phyloP scores from a whole-genome alignment of 169 alveolate species.

The Eimeria sp. region DNA sequence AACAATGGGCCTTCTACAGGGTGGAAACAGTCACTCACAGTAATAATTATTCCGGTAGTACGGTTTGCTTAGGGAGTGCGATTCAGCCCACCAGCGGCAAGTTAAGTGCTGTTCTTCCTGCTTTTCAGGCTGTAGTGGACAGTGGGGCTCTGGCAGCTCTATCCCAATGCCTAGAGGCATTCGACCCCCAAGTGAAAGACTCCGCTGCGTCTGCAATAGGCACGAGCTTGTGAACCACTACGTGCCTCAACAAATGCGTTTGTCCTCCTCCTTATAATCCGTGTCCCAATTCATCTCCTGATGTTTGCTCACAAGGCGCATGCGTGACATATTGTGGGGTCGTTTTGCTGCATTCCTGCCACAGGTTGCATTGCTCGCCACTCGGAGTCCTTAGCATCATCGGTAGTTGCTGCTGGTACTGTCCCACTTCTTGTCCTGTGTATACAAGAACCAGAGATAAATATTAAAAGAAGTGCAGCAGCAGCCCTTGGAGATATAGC shows the following conservation, averaged over 20 bases:
- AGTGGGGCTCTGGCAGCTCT: conserved; percentile 96
- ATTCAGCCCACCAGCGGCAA: no score
- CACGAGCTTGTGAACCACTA: conserved; percentile 28
- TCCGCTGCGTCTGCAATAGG: conserved; percentile 94
- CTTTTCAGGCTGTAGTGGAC: conserved; percentile 93
- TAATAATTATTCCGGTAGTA: no score
- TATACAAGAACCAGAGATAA: conserved; percentile 95
- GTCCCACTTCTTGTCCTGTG: conserved; percentile 96
- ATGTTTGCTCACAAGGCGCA: neutral
- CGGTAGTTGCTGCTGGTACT: conserved; percentile 97
- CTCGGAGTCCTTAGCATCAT: conserved; percentile 94
- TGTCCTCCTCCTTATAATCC: neutral
- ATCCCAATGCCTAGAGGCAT: conserved; percentile 96
- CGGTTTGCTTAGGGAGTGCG: no score
- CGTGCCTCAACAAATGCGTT: neutral
- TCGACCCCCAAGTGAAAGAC: conserved; percentile 97
- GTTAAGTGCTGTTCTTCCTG: neutral
- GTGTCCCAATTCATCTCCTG: neutral
- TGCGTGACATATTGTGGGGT: neutral
- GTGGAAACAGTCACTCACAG: no score
- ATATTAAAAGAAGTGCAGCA: conserved; percentile 89
- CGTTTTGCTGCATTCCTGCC: neutral
- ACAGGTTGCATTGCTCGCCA: conserved; percentile 96
- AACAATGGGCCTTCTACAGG: no score
- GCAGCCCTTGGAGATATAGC: conserved; percentile 96